phyloP scores from a whole-genome alignment of 768 basidiomycete species.

The Auricularia sp. region DNA sequence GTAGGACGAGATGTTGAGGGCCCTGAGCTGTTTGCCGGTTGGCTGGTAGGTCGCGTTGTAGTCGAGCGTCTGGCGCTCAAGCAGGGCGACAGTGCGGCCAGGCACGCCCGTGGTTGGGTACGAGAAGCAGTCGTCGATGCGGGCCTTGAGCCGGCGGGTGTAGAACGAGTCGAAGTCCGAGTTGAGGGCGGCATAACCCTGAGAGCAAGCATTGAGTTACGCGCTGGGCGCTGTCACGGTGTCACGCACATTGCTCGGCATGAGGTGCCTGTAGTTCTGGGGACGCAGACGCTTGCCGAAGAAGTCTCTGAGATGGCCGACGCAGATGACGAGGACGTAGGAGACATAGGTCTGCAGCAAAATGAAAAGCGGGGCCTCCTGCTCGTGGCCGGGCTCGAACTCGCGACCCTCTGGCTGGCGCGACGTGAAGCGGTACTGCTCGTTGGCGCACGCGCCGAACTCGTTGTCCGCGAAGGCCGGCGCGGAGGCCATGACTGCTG shows the following conservation, averaged over 20 bases:
- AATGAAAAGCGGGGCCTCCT: conserved; percentile 89
- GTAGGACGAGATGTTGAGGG: conserved; percentile 94
- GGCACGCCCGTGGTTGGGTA: conserved; percentile 91
- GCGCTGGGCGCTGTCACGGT: neutral
- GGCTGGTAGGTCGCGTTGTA: conserved; percentile 68
- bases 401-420: conserved; percentile 40
- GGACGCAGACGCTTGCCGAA: conserved; percentile 76
- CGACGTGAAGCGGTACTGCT: conserved; percentile 58
- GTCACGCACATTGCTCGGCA: conserved; percentile 65
- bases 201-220: conserved; percentile 8
- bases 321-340: conserved; percentile 82
- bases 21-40: conserved; percentile 74
- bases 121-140: conserved; percentile 92
- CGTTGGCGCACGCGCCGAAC: conserved; percentile 83
- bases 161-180: conserved; percentile 99
- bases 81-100: conserved; percentile 78
- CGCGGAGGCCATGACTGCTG: conserved; percentile 52
- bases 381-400: conserved; percentile 45
- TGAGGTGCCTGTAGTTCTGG: conserved; percentile 65
- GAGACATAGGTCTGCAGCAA: conserved; percentile 86
- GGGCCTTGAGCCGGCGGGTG: conserved; percentile 86
- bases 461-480: conserved; percentile 43
- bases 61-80: conserved; percentile 77
- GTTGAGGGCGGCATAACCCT: conserved; percentile 95
- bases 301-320: conserved; percentile 94